phyloP scores from a whole-genome alignment of 2,329 filamentous ascomycete species.

The Colletotrichum theobromicola region DNA sequence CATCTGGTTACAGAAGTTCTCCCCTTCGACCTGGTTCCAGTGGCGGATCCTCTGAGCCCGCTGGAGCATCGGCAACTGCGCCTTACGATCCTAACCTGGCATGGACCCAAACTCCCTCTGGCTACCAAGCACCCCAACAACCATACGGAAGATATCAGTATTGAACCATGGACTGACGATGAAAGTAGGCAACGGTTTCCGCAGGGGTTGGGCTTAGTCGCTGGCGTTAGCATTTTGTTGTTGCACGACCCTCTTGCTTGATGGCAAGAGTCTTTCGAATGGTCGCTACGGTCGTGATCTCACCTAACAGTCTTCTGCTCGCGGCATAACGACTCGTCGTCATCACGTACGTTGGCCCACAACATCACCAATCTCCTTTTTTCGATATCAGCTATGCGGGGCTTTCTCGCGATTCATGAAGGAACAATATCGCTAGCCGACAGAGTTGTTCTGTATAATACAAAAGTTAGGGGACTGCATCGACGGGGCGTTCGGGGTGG shows the following conservation, averaged over 20 bases:
- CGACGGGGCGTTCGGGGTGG: constrained; percentile 9
- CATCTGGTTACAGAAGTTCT: constrained; percentile 55
- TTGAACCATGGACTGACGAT: constrained; percentile 22
- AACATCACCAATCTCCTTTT: background rate
- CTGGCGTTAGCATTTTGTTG: background rate
- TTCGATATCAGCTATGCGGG: background rate
- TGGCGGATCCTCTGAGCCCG: constrained; percentile 44
- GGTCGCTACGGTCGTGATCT: background rate
- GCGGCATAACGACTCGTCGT: background rate
- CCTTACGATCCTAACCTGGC: constrained; percentile 22
- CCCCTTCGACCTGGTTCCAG: constrained; percentile 55
- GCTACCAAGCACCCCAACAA: constrained; percentile 36
- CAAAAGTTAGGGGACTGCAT: constrained; percentile 10
- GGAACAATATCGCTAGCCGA: background rate
- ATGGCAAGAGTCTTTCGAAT: background rate
- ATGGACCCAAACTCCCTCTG: constrained; percentile 33
- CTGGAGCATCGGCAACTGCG: constrained; percentile 28
- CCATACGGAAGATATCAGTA: constrained; percentile 42
- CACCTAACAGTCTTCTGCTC: background rate
- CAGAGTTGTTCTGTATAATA: constrained; percentile 11
- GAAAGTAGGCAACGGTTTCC: constrained; percentile 12
- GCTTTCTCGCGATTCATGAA: background rate
- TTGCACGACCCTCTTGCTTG: background rate
- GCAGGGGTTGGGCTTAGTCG: constrained; percentile 5
- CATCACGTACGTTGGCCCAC: background rate